Base-by-base conservation (phyloP, 441 rosid species). In the Gossypium davidsonii region DNA sequence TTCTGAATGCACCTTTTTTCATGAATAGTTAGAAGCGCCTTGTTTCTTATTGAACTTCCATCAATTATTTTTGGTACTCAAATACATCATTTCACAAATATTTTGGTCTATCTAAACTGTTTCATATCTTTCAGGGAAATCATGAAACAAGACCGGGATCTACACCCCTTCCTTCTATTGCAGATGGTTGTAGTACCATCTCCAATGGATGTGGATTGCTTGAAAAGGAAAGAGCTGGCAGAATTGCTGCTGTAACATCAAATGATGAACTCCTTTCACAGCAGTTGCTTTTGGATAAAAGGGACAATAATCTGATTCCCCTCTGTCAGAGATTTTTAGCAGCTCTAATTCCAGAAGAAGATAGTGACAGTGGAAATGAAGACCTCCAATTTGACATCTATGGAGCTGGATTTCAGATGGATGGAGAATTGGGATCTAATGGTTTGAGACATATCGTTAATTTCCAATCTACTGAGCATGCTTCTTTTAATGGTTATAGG, bases 311-410 rank as follows among this genome's bases (percentile, higher is more conserved):
- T 78, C 76, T 69, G 58, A 76, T 85, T 59, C 82, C 97, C 17
- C 90, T 96, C 82, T 89, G 80, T 63, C 91, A 91, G 78, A 88
- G 93, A 83, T 87, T 92, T 68, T 75, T 96, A 59, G 91, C 98
- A 58, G 97, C 98, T 80, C 78, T 96, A 76, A 86, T 93, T 76
- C 76, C 97, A 2, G 98, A 91, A 83, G 98, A 89, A 64, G 89
- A 89, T 73, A 77, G 62, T 79, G 65, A 70, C 62, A 71, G 75
- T 76, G 93, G 73, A 73, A 80, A 77, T 77, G 89, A 83, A 73
- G 92, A 86, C 78, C 73, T 80, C 66, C 80, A 75, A 53, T 77
- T 57, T 79, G 89, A 85, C 85, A 79, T 72, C 48, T 79, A 83
- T 83, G 91, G 85, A 79, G 72, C 79, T 70, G 87, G 85, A 78